Base-by-base conservation (phyloP, 1,284 basidiomycete genomes). In the Ustilago lituana region DNA sequence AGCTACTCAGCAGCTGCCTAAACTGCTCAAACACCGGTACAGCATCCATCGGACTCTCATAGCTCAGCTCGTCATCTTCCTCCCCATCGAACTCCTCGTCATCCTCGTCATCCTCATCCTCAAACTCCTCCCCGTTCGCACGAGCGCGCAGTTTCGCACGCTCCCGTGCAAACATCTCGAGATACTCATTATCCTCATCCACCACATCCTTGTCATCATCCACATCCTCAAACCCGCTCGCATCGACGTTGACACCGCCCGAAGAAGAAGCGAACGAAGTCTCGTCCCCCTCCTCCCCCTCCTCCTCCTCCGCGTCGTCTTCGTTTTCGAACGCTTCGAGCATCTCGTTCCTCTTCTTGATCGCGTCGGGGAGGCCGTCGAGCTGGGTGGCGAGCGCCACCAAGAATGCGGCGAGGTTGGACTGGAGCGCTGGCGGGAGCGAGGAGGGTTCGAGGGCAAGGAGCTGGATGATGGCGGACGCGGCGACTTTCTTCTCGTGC, bases 401-500 rank as follows among this genome's bases (percentile, higher is more conserved):
- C 3, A 81, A 59, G 54, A 79, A 60, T 19, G 77, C 70, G 0
- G 74, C 45, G 11, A 75, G 58, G 39, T 77, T 71, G n/a, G 35
- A 39, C 44, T 69, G 64, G 10, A 79, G 48, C 10, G 67, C 39
- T 2, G 61, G 52, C 0, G 80, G 78, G n/a, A 79, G 50, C 19
- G 51, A 35, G 2, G 63, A 44, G 1, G 74, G 64, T 20, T 62
- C 59, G 23, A 79, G 55, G 15, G 69, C 62, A 3, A 81, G 70
- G 20, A 81, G 40, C 38, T 67, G 69, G 27, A 80, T 64, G 61
- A 94, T 83, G 9, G 92, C 88, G 58, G 91, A 82, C 47, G 93
- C 87, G 63, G 87, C 88, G 55, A 95, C 85, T 82, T 91, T 93
- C 86, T 93, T 93, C 83, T 94, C 92, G 81, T 95, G 92, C 33